These are phyloP conservation scores for Torulaspora globosa DNA, from an alignment of 1,139 yeast genomes.

Conservation along the genomic window DNA sequence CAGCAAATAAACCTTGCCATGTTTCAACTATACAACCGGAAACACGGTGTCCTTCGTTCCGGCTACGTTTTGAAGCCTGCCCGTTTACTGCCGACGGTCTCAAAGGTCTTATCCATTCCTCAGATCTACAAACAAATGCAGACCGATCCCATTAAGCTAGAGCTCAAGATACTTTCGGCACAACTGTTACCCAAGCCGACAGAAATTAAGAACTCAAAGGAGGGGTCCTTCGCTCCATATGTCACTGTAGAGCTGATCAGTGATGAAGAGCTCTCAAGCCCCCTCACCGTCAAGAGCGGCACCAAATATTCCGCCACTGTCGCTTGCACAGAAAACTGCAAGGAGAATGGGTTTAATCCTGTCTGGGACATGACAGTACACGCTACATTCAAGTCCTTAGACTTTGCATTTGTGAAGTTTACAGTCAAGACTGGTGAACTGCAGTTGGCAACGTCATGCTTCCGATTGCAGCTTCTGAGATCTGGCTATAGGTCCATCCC, in stretches of 20 bases:
- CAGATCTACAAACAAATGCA: slow-evolving; percentile 21
- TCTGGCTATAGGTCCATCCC: slow-evolving; percentile 81
- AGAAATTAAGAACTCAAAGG: slow-evolving; percentile 37
- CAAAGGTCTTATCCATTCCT: slow-evolving; percentile 30
- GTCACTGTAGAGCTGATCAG: slow-evolving; percentile 27
- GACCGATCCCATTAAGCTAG: slow-evolving; percentile 26
- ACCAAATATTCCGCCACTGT: slow-evolving; percentile 11
- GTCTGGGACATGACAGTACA: slow-evolving; percentile 60
- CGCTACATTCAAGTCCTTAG: slow-evolving; percentile 44
- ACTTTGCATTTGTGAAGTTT: slow-evolving; percentile 52
- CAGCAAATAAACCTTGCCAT: slow-evolving; percentile 87
- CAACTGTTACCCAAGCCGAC: slow-evolving; percentile 75
- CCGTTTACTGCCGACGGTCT: slow-evolving; percentile 28
- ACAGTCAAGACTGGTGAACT: slow-evolving; percentile 43
- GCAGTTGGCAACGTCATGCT: slow-evolving; percentile 56
- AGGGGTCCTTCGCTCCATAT: slow-evolving; percentile 25
- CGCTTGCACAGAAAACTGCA: slow-evolving; percentile 30
- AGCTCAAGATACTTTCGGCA: slow-evolving; percentile 65
- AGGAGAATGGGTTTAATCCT: slow-evolving; percentile 78
- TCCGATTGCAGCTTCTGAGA: slow-evolving; percentile 54
- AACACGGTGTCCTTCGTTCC: slow-evolving; percentile 32
- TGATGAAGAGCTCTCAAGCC: slow-evolving; percentile 39
- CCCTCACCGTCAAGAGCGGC: slow-evolving; percentile 39
- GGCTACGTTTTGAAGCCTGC: slow-evolving; percentile 82
- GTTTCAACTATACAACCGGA: slow-evolving; percentile 53